phyloP scores from a whole-genome alignment of 2,329 filamentous ascomycete species.

The Colletotrichum sojae region DNA sequence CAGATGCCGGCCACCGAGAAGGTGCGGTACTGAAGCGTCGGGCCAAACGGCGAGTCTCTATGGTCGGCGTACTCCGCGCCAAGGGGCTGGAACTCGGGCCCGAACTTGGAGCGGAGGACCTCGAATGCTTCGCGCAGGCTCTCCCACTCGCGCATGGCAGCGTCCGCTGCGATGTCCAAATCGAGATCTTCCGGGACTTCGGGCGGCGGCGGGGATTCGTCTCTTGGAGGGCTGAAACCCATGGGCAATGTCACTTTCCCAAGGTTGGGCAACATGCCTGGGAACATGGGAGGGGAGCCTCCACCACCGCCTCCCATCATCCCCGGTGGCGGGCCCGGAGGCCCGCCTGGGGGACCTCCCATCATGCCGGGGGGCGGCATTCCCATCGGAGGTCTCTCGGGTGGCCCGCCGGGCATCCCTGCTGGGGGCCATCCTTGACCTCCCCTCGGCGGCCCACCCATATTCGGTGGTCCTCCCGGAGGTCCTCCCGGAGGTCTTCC shows the following conservation, averaged over 20 bases:
- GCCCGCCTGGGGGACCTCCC: constrained; percentile 42
- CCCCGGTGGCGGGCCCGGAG: constrained; percentile 26
- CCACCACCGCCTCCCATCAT: constrained; percentile 44
- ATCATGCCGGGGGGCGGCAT: constrained; percentile 20
- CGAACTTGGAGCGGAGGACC: constrained; percentile 75
- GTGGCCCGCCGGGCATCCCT: constrained; percentile 25
- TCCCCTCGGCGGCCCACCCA: constrained; percentile 18
- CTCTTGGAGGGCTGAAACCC: constrained; percentile 67
- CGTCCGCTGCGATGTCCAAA: constrained; percentile 74
- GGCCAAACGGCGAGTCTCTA: constrained; percentile 82
- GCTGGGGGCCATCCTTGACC: constrained; percentile 28
- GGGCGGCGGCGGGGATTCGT: constrained; percentile 56
- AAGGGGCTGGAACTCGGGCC: constrained; percentile 82
- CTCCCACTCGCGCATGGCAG: constrained; percentile 85
- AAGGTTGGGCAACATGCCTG: constrained; percentile 69
- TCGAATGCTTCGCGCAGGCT: constrained; percentile 80
- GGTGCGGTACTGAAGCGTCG: constrained; percentile 84
- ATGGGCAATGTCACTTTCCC: constrained; percentile 65
- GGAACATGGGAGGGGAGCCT: constrained; percentile 62
- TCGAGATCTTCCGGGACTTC: constrained; percentile 67
- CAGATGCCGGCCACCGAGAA: constrained; percentile 91
- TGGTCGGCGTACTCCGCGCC: constrained; percentile 75
- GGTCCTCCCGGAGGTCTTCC: constrained; percentile 44
- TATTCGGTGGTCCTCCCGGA: constrained; percentile 49
- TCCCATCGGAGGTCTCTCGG: constrained; percentile 10